Evolutionary conservation across 1,139 yeast genomes (phyloP).

Genomic region (Yamadazyma trypodendri): DNA sequence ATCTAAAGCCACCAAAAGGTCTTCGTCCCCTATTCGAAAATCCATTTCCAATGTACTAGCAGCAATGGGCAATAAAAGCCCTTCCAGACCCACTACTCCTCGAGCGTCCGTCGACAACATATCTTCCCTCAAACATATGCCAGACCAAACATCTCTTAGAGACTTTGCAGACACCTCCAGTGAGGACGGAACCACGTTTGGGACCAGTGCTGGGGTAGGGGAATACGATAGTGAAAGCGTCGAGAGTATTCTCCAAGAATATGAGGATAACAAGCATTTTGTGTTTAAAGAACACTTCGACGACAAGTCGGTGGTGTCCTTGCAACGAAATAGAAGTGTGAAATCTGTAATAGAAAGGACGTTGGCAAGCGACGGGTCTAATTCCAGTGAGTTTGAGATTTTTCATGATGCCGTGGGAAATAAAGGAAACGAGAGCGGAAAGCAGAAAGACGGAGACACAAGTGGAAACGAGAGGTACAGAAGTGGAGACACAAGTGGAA

Average conservation of each 20-base stretch:
- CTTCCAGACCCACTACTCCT: slow-evolving; percentile 15
- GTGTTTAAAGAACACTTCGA: slow-evolving; percentile 34
- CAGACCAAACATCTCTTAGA: slow-evolving; percentile 22
- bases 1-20: slow-evolving; percentile 7
- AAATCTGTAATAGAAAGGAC: slow-evolving; percentile 9
- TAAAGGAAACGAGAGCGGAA: not conserved
- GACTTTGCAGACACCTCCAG: slow-evolving; percentile 47
- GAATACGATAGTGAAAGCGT: slow-evolving; percentile 31
- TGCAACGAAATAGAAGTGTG: slow-evolving; percentile 4
- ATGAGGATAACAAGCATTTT: slow-evolving; percentile 18
- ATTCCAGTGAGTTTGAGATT: slow-evolving; percentile 5
- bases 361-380: slow-evolving; percentile 6
- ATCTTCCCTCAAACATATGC: not conserved
- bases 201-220: slow-evolving; percentile 19
- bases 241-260: slow-evolving; percentile 33
- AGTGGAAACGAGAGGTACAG: not conserved
- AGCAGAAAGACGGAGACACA: not conserved
- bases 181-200: slow-evolving; percentile 16
- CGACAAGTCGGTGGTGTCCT: slow-evolving; percentile 13
- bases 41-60: slow-evolving; percentile 7
- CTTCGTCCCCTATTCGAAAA: slow-evolving; percentile 10
- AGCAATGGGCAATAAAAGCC: not conserved
- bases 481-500: not conserved
- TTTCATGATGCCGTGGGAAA: slow-evolving; percentile 4
- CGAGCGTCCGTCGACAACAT: slow-evolving; percentile 14